Conservation (phyloP, 768 basidiomycete genomes). For the Lanmaoa pseudosensibilis region DNA sequence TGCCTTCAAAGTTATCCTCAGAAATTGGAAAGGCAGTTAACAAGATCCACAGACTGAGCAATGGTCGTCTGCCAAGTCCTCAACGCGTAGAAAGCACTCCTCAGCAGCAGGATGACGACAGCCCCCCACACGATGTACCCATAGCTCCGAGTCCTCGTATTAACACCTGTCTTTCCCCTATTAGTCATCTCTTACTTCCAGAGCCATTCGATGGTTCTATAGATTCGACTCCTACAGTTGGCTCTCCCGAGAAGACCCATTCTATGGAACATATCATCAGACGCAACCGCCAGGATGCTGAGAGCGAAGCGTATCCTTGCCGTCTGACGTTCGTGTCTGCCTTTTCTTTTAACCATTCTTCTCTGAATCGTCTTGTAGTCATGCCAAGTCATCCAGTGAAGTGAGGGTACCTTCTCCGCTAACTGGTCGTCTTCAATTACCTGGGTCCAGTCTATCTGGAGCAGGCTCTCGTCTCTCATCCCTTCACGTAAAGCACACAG, state of each 20-base stretch:
- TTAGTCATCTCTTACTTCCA: conserved; percentile 11
- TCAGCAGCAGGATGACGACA: background rate
- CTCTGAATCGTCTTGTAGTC: conserved; percentile 13
- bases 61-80: background rate
- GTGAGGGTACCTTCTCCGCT: conserved; percentile 16
- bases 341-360: background rate
- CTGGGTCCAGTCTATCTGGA: background rate
- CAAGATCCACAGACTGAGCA: conserved; percentile 1
- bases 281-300: conserved; percentile 1
- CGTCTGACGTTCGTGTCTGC: conserved; percentile 10
- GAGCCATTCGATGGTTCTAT: conserved; percentile 6
- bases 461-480: background rate
- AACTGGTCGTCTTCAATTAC: conserved; percentile 1
- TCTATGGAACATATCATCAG: background rate
- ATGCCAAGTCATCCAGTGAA: background rate
- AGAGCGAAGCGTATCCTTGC: background rate
- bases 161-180: conserved; percentile 18
- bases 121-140: background rate
- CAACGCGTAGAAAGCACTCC: background rate
- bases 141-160: background rate
- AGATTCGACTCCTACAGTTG: background rate
- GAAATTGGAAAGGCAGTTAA: background rate
- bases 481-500: background rate
- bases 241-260: background rate
- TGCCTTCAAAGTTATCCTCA: background rate